phyloP scores from a whole-genome alignment of 352 stramenopile species.

The Phytophthora podocarpi region DNA sequence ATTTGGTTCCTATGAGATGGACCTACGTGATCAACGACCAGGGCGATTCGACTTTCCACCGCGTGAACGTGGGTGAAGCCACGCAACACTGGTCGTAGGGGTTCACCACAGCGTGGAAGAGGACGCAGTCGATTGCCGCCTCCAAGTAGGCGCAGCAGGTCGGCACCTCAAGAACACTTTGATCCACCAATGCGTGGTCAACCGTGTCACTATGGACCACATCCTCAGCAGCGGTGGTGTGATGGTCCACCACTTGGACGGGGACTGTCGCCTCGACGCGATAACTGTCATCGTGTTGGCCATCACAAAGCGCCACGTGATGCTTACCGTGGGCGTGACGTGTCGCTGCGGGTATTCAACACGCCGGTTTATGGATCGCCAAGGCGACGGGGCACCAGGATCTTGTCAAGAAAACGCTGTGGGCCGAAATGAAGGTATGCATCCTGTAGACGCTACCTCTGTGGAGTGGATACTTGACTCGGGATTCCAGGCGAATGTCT shows the following conservation, averaged over 20 bases:
- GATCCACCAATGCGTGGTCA: neutral
- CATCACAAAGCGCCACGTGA: too few relatives aligned
- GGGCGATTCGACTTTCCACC: too few relatives aligned
- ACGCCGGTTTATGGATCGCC: too few relatives aligned
- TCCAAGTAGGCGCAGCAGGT: neutral
- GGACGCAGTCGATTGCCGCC: neutral
- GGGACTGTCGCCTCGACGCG: neutral
- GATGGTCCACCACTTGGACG: neutral
- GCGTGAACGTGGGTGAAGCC: too few relatives aligned
- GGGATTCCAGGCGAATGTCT: constrained; percentile 12
- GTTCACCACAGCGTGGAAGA: neutral
- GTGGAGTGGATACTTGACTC: constrained; percentile 18
- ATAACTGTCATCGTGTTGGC: too few relatives aligned
- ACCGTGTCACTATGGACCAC: neutral
- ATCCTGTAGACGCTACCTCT: too few relatives aligned
- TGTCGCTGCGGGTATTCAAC: neutral
- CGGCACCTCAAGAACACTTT: neutral
- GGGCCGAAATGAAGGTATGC: too few relatives aligned
- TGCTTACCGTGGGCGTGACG: neutral
- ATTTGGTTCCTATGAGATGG: neutral
- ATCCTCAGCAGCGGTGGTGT: neutral
- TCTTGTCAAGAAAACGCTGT: too few relatives aligned
- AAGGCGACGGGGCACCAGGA: too few relatives aligned
- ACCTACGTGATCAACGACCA: too few relatives aligned
- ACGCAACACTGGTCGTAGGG: too few relatives aligned